phyloP scores from a whole-genome alignment of 2,329 filamentous ascomycete genomes.

The Berkeleyomyces rouxiae region DNA sequence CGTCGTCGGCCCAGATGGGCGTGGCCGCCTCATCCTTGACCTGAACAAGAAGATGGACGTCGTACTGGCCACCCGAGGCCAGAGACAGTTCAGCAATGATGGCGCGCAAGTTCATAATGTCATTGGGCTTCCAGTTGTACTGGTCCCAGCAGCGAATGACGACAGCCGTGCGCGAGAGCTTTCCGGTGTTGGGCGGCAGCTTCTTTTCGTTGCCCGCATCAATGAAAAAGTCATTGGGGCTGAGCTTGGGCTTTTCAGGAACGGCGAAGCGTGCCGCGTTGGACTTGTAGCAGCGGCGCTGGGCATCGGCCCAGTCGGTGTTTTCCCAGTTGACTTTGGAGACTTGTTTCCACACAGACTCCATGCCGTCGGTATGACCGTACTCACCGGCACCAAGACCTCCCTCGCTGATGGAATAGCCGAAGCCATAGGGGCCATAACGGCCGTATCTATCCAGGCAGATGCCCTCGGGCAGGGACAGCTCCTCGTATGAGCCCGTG shows the following conservation, averaged over 20 bases:
- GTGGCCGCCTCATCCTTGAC: slow-evolving; percentile 59
- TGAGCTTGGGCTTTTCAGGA: slow-evolving; percentile 21
- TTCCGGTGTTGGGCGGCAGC: slow-evolving; percentile 10
- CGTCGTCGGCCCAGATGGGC: slow-evolving; percentile 62
- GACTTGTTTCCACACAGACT: slow-evolving; percentile 56
- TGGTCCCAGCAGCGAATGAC: slow-evolving; percentile 72
- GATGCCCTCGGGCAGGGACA: slow-evolving; percentile 66
- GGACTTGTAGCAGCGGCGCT: slow-evolving; percentile 53
- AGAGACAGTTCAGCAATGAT: slow-evolving; percentile 70
- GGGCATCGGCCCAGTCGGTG: slow-evolving; percentile 64
- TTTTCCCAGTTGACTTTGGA: slow-evolving; percentile 61
- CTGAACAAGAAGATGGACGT: slow-evolving; percentile 72
- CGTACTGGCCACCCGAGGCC: slow-evolving; percentile 71
- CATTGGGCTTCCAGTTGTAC: slow-evolving; percentile 62
- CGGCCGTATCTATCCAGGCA: slow-evolving; percentile 89
- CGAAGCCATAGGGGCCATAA: slow-evolving; percentile 76
- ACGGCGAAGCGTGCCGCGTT: slow-evolving; percentile 53
- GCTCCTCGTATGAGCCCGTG: slow-evolving; percentile 69
- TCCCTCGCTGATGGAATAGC: slow-evolving; percentile 63
- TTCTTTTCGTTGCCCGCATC: slow-evolving; percentile 20
- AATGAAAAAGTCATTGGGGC: slow-evolving; percentile 35
- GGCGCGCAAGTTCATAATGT: slow-evolving; percentile 65
- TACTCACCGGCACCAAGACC: slow-evolving; percentile 75
- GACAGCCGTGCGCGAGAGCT: slow-evolving; percentile 51
- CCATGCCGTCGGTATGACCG: slow-evolving; percentile 66